phyloP scores from a whole-genome alignment of 139 green algal species.

The Chlorella sp. region DNA sequence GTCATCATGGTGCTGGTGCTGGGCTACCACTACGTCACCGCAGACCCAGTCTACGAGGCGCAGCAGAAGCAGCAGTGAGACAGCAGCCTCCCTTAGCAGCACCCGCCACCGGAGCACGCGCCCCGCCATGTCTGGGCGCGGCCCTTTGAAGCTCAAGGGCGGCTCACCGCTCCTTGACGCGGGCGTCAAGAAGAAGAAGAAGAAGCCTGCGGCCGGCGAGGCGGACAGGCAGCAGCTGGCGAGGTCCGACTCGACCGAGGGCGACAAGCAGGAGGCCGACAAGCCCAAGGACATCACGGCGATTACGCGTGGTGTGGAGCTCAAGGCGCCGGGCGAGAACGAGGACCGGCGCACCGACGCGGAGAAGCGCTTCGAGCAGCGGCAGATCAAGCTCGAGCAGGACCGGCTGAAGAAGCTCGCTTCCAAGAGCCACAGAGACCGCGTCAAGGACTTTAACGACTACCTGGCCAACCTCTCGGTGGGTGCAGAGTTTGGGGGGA shows the following conservation, averaged over 20 bases:
- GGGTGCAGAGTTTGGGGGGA: no score
- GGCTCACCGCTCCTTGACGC: constrained; percentile 32
- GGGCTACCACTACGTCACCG: constrained; percentile 67
- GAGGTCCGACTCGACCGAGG: background rate
- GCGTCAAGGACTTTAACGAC: constrained; percentile 81
- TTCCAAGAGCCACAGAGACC: constrained; percentile 72
- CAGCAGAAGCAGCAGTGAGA: background rate
- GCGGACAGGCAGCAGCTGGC: background rate
- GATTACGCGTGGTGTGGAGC: constrained; percentile 35
- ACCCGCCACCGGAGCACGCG: background rate
- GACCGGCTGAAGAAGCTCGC: constrained; percentile 59
- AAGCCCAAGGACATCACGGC: constrained; percentile 9
- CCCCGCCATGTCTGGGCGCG: constrained; percentile 65
- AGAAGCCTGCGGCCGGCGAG: constrained; percentile 32
- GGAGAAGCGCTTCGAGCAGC: constrained; percentile 45
- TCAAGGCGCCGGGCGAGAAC: constrained; percentile 13
- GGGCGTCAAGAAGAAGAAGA: constrained; percentile 81
- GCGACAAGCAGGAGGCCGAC: background rate
- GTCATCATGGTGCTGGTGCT: constrained; percentile 65
- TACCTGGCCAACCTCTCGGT: constrained; percentile 59
- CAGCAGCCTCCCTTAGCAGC: no score
- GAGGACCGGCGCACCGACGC: constrained; percentile 75
- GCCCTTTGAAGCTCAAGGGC: constrained; percentile 88
- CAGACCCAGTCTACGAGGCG: constrained; percentile 12
- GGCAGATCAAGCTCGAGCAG: constrained; percentile 57